These are phyloP conservation scores for Petunia hybrid DNA, from an alignment of 305 asterid genomes.

Conservation along the genomic window DNA sequence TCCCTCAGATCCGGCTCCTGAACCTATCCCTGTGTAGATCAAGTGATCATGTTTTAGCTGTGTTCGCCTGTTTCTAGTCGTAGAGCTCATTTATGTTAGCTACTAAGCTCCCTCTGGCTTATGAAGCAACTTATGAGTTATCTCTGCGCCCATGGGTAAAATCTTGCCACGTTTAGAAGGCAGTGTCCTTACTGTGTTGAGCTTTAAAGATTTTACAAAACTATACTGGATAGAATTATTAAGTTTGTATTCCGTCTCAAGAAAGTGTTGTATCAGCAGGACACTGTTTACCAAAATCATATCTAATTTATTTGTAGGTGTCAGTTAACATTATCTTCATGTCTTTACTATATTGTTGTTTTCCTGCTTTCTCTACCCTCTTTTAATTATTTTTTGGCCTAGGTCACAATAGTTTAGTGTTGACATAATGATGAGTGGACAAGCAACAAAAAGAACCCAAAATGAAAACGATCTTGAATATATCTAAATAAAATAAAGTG, in stretches of 20 bases:
- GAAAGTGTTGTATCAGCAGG: constrained; percentile 26
- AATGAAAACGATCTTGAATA: neutral
- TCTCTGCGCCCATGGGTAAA: neutral
- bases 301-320: constrained; percentile 25
- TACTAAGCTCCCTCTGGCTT: neutral
- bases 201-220: constrained; percentile 8
- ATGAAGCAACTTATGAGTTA: constrained; percentile 18
- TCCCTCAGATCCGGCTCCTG: constrained; percentile 67
- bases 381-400: neutral
- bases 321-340: neutral
- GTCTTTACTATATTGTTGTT: neutral
- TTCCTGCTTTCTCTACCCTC: neutral
- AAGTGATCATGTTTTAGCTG: constrained; percentile 11
- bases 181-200: constrained; percentile 23
- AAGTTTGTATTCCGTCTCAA: neutral
- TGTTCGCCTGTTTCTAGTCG: neutral
- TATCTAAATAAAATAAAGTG: too few relatives aligned
- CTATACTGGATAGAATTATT: neutral
- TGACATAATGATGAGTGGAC: neutral
- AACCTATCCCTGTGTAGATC: constrained; percentile 67
- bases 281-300: neutral
- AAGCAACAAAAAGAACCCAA: constrained; percentile 5
- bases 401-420: neutral
- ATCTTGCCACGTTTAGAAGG: constrained; percentile 26
- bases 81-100: constrained; percentile 20